Evolutionary conservation across 148 eudicot species (phyloP).

Genomic region (Rhododendron ovatum): DNA sequence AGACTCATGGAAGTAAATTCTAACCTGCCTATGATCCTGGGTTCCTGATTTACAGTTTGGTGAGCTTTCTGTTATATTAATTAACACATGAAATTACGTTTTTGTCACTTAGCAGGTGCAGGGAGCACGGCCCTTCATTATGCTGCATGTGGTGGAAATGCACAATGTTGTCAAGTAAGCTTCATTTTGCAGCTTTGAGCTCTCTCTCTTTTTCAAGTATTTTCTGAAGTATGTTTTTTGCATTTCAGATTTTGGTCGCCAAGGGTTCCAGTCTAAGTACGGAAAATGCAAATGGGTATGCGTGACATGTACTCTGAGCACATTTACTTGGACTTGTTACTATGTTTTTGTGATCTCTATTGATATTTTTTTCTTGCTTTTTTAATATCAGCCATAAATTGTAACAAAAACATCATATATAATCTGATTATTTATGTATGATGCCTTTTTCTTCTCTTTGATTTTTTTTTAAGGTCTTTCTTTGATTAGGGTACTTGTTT

Average conservation of each 20-base stretch:
- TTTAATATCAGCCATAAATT: not conserved
- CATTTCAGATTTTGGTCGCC: conserved; percentile 60
- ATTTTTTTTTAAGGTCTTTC: not conserved
- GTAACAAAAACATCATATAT: not conserved
- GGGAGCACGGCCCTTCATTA: conserved; percentile 95
- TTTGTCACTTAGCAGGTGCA: conserved; percentile 47
- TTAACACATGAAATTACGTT: not conserved
- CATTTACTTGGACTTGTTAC: not conserved
- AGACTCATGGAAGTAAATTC: not conserved
- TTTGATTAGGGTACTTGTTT: not conserved
- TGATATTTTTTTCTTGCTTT: not conserved
- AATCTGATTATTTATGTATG: not conserved
- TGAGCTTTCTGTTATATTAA: not conserved
- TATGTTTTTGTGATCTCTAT: not conserved
- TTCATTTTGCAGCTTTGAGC: not conserved
- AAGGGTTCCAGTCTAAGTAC: conserved; percentile 63
- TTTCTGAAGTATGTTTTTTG: not conserved
- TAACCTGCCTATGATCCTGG: not conserved
- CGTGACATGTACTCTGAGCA: not conserved
- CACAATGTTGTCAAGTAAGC: conserved; percentile 81
- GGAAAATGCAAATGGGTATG: conserved; percentile 77
- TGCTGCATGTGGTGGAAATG: conserved; percentile 91
- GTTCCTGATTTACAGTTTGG: not conserved
- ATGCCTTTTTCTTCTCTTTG: not conserved
- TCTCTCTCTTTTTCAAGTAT: conserved; percentile 9